Base-by-base conservation (phyloP, 148 eudicot genomes). In the Bassia scoparia region DNA sequence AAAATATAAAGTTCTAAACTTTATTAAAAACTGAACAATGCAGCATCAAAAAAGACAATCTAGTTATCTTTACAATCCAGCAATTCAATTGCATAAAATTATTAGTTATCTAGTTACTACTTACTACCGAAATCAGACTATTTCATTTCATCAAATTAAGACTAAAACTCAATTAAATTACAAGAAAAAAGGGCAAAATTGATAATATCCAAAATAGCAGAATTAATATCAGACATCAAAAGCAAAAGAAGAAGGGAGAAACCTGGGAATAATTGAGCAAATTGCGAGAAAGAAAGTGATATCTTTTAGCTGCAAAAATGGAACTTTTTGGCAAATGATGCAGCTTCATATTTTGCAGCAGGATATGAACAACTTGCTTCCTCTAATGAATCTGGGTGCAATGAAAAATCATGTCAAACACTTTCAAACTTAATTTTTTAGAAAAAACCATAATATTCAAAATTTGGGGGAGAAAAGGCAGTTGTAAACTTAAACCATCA, bases 211-310 rank as follows among this genome's bases (percentile, higher is more conserved):
- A n/a, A 35, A 50, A n/a, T 60, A 62, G 59, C 72, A 75, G 23
- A 37, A 41, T 54, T 37, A 58, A 43, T 38, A 52, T 4, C 16
- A 13, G 3, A 43, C 8, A 66, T 14, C 5, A 0, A 12, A 21
- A 41, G 1, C 61, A 16, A 55, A 7, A 34, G 11, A 33, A 17
- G 49, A 48, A 70, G 63, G 74, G 68, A 50, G 30, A 79, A 41
- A 91, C 93, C 91, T 84, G 81, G 38, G 82, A 49, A 71, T 43
- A 31, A 50, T 27, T 71, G 30, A 69, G 16, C 30, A 50, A 61
- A 33, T 67, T 33, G 16, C 77, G 61, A 37, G 83, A 76, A 78
- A 74, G 41, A 61, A 74, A 69, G 30, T 69, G 80, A 20, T 29
- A 67, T 77, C 26, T 84, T 24, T 65, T 23, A 17, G 85, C 78